phyloP scores from a whole-genome alignment of 2,329 filamentous ascomycete genomes.

The Neocucurbitaria cava region DNA sequence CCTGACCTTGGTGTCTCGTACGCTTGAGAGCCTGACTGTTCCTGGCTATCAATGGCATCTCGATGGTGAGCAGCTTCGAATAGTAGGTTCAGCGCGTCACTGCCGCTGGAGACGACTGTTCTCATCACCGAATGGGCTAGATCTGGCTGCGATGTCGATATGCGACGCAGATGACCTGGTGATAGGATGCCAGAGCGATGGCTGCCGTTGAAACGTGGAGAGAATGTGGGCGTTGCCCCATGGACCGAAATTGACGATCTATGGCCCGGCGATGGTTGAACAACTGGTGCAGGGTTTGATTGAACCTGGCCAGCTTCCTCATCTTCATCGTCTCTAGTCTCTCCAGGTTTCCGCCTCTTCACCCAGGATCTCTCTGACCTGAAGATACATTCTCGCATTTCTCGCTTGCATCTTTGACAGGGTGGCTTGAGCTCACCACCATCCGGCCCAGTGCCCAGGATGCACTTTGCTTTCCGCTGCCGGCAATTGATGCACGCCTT shows the following conservation, averaged over 20 bases:
- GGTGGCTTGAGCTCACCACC: slow-evolving; percentile 52
- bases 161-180: slow-evolving; percentile 36
- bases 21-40: slow-evolving; percentile 43
- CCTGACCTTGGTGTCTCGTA: slow-evolving; percentile 48
- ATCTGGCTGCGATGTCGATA: slow-evolving; percentile 43
- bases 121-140: slow-evolving; percentile 53
- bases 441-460: slow-evolving; percentile 52
- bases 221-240: slow-evolving; percentile 32
- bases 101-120: slow-evolving; percentile 61
- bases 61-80: slow-evolving; percentile 58
- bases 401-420: slow-evolving; percentile 59
- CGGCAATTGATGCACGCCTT: slow-evolving; percentile 62
- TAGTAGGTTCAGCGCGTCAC: slow-evolving; percentile 61
- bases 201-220: slow-evolving; percentile 31
- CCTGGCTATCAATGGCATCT: slow-evolving; percentile 45
- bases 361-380: slow-evolving; percentile 48
- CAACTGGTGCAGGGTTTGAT: slow-evolving; percentile 8
- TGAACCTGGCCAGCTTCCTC: slow-evolving; percentile 17
- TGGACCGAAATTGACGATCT: slow-evolving; percentile 35
- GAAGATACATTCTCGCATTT: slow-evolving; percentile 60
- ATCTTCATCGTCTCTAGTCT: slow-evolving; percentile 31
- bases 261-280: slow-evolving; percentile 28
- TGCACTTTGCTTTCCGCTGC: slow-evolving; percentile 61
- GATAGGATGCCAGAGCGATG: slow-evolving; percentile 40
- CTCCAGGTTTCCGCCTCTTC: slow-evolving; percentile 45